These are phyloP conservation scores for Bauhinia variegata DNA, from an alignment of 306 rosid species.

Conservation along the genomic window DNA sequence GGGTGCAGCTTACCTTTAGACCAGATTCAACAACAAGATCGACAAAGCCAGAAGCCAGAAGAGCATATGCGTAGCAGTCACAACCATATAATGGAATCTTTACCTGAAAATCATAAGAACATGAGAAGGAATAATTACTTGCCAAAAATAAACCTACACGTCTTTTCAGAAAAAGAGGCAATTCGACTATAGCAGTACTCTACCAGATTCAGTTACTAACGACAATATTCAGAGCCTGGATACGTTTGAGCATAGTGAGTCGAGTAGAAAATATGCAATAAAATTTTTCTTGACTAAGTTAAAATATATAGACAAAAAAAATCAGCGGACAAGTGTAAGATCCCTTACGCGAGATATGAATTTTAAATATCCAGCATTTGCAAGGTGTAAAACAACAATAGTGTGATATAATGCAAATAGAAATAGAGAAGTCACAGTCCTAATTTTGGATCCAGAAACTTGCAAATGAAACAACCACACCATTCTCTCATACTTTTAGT, in stretches of 20 bases:
- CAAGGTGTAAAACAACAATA: too few species aligned
- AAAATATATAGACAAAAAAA: too few species aligned
- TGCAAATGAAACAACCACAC: neutral
- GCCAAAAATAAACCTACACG: slow-evolving; percentile 7
- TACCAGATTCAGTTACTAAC: slow-evolving; percentile 3
- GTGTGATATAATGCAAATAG: too few species aligned
- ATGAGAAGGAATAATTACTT: neutral
- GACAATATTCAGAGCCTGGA: neutral
- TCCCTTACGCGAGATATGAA: too few species aligned
- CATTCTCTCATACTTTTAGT: neutral
- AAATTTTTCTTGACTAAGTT: too few species aligned
- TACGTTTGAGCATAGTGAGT: neutral
- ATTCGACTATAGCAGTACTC: neutral
- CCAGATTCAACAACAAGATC: slow-evolving; percentile 94
- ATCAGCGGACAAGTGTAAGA: too few species aligned
- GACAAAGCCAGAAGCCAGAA: slow-evolving; percentile 87
- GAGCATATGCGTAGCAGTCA: slow-evolving; percentile 98
- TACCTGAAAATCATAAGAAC: slow-evolving; percentile 56
- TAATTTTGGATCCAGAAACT: neutral
- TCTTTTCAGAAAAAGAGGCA: slow-evolving; percentile 8
- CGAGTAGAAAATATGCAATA: neutral
- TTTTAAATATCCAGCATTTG: too few species aligned
- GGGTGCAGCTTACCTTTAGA: slow-evolving; percentile 64
- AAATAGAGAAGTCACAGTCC: neutral
- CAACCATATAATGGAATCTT: slow-evolving; percentile 92